These are phyloP conservation scores for Alliaria petiolata DNA, from an alignment of 345 rosid genomes.

Conservation along the genomic window DNA sequence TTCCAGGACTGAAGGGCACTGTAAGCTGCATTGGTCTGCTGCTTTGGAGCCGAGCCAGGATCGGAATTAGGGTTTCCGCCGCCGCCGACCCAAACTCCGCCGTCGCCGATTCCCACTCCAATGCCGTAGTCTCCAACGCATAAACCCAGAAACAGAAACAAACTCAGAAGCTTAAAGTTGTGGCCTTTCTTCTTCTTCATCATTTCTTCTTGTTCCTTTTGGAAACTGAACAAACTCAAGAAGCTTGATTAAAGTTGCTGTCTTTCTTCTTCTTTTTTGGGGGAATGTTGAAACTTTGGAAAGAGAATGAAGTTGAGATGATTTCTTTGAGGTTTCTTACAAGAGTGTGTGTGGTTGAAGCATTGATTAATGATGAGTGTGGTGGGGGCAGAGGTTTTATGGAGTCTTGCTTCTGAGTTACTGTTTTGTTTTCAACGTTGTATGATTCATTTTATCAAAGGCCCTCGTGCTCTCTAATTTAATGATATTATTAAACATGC, in stretches of 20 bases:
- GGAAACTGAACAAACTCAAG: background rate
- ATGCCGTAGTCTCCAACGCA: slow-evolving; percentile 32
- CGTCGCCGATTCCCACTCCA: slow-evolving; percentile 43
- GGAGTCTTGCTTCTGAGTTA: slow-evolving; percentile 13
- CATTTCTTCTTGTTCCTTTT: background rate
- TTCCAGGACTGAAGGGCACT: slow-evolving; percentile 90
- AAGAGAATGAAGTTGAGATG: slow-evolving; percentile 12
- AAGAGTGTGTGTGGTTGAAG: slow-evolving; percentile 31
- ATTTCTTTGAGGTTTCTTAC: background rate
- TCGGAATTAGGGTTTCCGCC: slow-evolving; percentile 16
- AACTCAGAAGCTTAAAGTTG: slow-evolving; percentile 12
- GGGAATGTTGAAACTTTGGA: slow-evolving; percentile 17
- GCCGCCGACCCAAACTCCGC: slow-evolving; percentile 31
- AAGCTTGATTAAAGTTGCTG: background rate
- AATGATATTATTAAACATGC: too few species aligned
- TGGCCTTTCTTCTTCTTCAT: slow-evolving; percentile 12
- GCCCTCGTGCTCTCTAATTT: slow-evolving; percentile 12
- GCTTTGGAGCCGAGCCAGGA: slow-evolving; percentile 11
- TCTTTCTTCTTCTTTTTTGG: background rate
- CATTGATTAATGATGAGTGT: slow-evolving; percentile 37
- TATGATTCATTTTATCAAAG: background rate
- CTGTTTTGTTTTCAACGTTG: slow-evolving; percentile 28
- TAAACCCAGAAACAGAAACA: slow-evolving; percentile 8
- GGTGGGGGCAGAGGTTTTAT: slow-evolving; percentile 20
- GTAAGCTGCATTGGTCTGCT: slow-evolving; percentile 42